Conservation (phyloP, 805 yeast genomes). For the Hanseniaspora mollemarum region DNA sequence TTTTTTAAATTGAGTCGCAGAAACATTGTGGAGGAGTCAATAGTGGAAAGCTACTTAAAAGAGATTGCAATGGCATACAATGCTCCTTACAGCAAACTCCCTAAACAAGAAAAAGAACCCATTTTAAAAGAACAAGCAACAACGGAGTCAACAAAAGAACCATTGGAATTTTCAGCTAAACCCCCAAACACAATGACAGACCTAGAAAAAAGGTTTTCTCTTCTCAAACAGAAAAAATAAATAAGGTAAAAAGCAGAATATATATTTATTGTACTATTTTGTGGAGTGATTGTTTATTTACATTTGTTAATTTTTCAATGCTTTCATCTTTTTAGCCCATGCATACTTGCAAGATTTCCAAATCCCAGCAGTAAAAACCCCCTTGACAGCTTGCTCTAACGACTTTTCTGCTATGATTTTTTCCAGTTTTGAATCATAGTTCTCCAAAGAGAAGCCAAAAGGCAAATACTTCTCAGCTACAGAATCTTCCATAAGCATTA, state of each 20-base stretch:
- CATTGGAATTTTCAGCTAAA: too few relatives aligned
- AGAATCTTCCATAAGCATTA: constrained; percentile 23
- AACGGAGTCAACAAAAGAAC: constrained; percentile 31
- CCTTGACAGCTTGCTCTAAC: constrained; percentile 64
- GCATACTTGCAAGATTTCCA: constrained; percentile 62
- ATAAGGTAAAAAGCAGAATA: not conserved
- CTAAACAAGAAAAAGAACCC: constrained; percentile 24
- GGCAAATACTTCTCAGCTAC: constrained; percentile 30
- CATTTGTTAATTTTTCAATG: constrained; percentile 21
- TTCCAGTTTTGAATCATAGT: constrained; percentile 32
- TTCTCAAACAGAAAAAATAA: constrained; percentile 34
- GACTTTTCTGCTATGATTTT: constrained; percentile 61
- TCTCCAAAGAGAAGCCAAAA: constrained; percentile 32
- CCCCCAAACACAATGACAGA: constrained; percentile 56
- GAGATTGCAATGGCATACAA: constrained; percentile 75
- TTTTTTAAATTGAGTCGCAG: constrained; percentile 51
- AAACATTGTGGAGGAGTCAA: constrained; percentile 51
- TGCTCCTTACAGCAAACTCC: constrained; percentile 59
- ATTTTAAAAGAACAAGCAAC: constrained; percentile 26
- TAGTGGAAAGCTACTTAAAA: constrained; percentile 57
- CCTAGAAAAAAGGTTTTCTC: constrained; percentile 63
- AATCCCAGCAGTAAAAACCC: constrained; percentile 78
- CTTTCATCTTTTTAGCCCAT: constrained; percentile 48
- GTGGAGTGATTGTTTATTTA: not conserved
- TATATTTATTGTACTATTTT: not conserved